These are phyloP conservation scores for Daldinia grandis DNA, from an alignment of 495 filamentous ascomycete species.

Conservation along the genomic window DNA sequence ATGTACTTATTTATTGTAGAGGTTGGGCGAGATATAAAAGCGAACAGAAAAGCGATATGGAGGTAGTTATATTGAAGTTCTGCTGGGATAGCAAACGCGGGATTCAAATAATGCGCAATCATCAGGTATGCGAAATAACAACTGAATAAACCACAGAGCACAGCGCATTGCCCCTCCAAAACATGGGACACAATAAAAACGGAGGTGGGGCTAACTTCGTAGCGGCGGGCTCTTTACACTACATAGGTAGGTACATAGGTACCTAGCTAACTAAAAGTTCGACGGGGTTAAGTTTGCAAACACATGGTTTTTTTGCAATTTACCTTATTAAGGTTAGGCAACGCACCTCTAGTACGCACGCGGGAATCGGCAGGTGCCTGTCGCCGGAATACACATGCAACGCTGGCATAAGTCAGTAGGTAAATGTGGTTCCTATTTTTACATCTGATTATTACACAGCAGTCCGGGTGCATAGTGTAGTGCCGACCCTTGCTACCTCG, in stretches of 20 bases:
- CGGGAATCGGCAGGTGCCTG: constrained; percentile 15
- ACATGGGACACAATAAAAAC: not conserved
- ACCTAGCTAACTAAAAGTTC: too few relatives aligned
- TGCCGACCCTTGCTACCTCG: constrained; percentile 6
- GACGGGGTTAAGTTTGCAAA: too few relatives aligned
- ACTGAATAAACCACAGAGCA: too few relatives aligned
- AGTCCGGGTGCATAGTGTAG: not conserved
- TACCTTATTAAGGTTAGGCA: too few relatives aligned
- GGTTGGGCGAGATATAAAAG: not conserved
- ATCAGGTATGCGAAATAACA: too few relatives aligned
- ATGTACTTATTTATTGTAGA: not conserved
- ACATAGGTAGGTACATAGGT: too few relatives aligned
- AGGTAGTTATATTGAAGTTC: too few relatives aligned
- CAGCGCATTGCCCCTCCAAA: constrained; percentile 5
- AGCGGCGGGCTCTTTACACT: not conserved
- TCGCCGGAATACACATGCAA: not conserved
- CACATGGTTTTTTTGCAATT: too few relatives aligned
- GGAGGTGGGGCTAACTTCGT: not conserved
- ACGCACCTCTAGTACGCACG: too few relatives aligned
- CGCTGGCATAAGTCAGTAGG: not conserved
- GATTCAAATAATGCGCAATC: too few relatives aligned
- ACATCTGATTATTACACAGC: constrained; percentile 4
- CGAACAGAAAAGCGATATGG: not conserved
- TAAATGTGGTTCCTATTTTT: constrained; percentile 5
- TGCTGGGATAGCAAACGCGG: not conserved